phyloP scores from a whole-genome alignment of 73 alveolate species.

The Urostyla sp. region DNA sequence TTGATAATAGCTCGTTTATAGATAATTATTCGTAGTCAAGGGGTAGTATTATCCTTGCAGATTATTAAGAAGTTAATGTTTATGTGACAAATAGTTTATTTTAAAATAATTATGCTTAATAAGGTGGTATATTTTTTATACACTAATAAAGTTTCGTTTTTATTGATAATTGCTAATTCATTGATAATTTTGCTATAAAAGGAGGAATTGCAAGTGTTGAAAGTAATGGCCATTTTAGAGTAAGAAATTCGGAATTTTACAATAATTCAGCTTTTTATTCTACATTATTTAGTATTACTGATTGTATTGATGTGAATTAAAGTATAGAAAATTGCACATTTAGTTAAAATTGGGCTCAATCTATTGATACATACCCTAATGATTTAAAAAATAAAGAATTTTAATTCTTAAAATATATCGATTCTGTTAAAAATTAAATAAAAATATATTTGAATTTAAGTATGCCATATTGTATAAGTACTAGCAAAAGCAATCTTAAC shows the following conservation, averaged over 20 bases:
- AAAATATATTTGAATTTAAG: too few relatives aligned
- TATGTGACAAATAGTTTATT: neutral
- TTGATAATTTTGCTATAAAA: neutral
- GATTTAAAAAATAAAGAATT: too few relatives aligned
- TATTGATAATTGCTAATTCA: neutral
- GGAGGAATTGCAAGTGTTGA: constrained; percentile 10
- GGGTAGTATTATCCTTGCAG: constrained; percentile 17
- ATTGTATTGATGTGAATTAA: neutral
- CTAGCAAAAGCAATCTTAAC: too few relatives aligned
- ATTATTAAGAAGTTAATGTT: constrained; percentile 18
- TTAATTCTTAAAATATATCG: neutral
- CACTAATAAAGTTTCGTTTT: neutral
- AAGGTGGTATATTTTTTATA: constrained; percentile 13
- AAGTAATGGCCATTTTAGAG: constrained; percentile 7
- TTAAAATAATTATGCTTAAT: neutral
- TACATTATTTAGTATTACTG: neutral
- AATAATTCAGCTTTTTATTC: neutral
- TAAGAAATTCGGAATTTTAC: neutral
- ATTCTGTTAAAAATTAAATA: neutral
- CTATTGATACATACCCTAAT: too few relatives aligned
- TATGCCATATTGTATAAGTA: too few relatives aligned
- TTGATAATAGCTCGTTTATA: neutral
- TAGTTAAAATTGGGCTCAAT: too few relatives aligned
- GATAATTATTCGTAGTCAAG: neutral
- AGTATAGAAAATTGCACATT: neutral